A percentile compares a stretch with the other conserved stretches of the same genome.
Conservation (phyloP, 1,139 yeast species). For the Lodderomyces parapsilosis region DNA sequence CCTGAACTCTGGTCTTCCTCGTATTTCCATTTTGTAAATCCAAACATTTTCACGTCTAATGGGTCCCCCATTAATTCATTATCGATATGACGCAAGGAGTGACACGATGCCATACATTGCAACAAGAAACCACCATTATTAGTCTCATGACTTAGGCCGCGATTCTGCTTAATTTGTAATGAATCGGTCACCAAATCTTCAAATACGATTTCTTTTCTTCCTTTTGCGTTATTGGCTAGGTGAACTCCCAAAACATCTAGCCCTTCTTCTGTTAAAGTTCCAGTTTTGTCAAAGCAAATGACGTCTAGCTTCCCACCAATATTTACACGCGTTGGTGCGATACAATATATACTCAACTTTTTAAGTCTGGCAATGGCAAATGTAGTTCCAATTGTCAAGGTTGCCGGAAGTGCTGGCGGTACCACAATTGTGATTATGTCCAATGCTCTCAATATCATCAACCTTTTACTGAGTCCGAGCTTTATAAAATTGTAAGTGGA, state of each 20-base stretch:
- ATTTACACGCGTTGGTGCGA: constrained; percentile 90
- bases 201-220: constrained; percentile 53
- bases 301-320: constrained; percentile 92
- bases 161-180: constrained; percentile 12
- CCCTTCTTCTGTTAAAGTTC: constrained; percentile 96
- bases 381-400: constrained; percentile 92
- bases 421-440: constrained; percentile 95
- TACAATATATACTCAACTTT: constrained; percentile 69
- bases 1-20: constrained; percentile 54
- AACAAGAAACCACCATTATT: constrained; percentile 37
- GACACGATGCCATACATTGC: constrained; percentile 77
- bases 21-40: constrained; percentile 75
- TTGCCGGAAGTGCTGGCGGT: constrained; percentile 98
- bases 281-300: constrained; percentile 93
- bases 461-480: constrained; percentile 64
- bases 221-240: constrained; percentile 50
- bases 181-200: constrained; percentile 40
- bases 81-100: constrained; percentile 78
- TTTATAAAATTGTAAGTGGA: constrained; percentile 81
- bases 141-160: constrained; percentile 20
- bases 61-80: constrained; percentile 90
- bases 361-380: constrained; percentile 82
- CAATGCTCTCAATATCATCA: constrained; percentile 83
- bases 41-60: constrained; percentile 88
- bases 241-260: constrained; percentile 89